Evolutionary conservation across 2,329 filamentous ascomycete species (phyloP), one percentile per base, ranked within the genome.

Genomic region (Colletotrichum kahawae): DNA sequence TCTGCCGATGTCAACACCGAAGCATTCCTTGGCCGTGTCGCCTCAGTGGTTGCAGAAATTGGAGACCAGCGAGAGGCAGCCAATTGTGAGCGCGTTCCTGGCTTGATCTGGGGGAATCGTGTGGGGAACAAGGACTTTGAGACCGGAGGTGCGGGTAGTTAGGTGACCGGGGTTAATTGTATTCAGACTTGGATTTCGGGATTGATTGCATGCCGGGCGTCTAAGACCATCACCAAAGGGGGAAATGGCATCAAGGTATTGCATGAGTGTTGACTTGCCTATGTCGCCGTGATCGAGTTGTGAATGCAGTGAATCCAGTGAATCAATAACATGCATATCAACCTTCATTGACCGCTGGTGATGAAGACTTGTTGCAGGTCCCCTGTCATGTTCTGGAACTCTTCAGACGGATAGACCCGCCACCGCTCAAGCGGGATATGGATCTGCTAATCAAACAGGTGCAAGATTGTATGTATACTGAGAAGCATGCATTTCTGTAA

Each of bases 401-500:
- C 18, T 21, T 13, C n/a, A 18, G 43, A 1, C 10, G 43, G 18
- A 48, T 21, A 7, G 0, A 21, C 18, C 43, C n/a, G 18, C 3
- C 43, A 5, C 43, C 10, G 43, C 18, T 13, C 7, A 33, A 3
- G 7, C 10, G 7, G 9, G 10, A 4, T 12, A 33, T 33, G 31
- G 31, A 33, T 33, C 31, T 8, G 7, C 8, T 7, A 10, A 8
- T 16, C 36, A 38, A 1, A 7, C 7, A 38, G 18, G 7, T 9
- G 16, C 13, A 16, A 18, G 16, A 16, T 9, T 18, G 16, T 18
- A 1, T 4, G 36, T 16, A 9, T 38, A 1, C 36, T 9, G 36
- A 16, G 16, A 18, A 16, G 2, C 0, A 9, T 16, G 9, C 2
- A 8, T 4, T 16, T 9, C 8, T 2, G 18, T 7, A 18, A 18